phyloP scores from a whole-genome alignment of 2,329 filamentous ascomycete genomes.

The Exophiala lecanii-corni region DNA sequence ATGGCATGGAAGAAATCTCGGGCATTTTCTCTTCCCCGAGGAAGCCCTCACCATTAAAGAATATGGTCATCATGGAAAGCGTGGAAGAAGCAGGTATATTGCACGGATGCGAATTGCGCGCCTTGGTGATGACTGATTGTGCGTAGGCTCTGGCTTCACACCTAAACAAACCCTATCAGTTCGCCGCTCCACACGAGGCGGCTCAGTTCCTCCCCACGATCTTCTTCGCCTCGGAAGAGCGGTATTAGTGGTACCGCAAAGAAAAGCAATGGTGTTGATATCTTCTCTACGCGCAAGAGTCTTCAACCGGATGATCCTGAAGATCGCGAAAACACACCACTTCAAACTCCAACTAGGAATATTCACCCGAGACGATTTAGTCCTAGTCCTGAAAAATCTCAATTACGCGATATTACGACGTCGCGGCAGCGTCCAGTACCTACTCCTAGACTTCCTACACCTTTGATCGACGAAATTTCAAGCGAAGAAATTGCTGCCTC shows the following conservation, averaged over 20 bases:
- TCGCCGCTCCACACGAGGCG: conserved; percentile 31
- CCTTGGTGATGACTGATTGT: background rate
- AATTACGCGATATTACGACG: conserved; percentile 17
- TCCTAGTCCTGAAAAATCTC: conserved; percentile 14
- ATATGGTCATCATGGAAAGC: conserved; percentile 14
- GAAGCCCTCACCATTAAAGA: conserved; percentile 48
- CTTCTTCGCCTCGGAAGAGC: conserved; percentile 44
- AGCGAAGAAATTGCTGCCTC: conserved; percentile 4
- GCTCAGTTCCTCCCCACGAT: conserved; percentile 38
- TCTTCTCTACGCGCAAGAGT: conserved; percentile 18
- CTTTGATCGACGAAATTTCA: conserved; percentile 7
- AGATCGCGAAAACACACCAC: conserved; percentile 21
- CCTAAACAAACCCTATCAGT: conserved; percentile 37
- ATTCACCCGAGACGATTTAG: conserved; percentile 2
- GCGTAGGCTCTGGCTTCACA: conserved; percentile 28
- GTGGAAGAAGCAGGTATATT: conserved; percentile 40
- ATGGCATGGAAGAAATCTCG: conserved; percentile 86
- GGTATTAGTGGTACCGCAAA: conserved; percentile 38
- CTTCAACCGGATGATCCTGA: conserved; percentile 21
- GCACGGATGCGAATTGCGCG: conserved; percentile 43
- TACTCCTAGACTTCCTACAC: conserved; percentile 5
- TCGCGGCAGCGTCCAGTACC: conserved; percentile 13
- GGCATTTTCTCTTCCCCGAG: conserved; percentile 84
- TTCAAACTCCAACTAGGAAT: conserved; percentile 33
- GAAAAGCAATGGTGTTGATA: conserved; percentile 17